Evolutionary conservation across 2,329 filamentous ascomycete genomes (phyloP).

Genomic region (Beauveria australis): DNA sequence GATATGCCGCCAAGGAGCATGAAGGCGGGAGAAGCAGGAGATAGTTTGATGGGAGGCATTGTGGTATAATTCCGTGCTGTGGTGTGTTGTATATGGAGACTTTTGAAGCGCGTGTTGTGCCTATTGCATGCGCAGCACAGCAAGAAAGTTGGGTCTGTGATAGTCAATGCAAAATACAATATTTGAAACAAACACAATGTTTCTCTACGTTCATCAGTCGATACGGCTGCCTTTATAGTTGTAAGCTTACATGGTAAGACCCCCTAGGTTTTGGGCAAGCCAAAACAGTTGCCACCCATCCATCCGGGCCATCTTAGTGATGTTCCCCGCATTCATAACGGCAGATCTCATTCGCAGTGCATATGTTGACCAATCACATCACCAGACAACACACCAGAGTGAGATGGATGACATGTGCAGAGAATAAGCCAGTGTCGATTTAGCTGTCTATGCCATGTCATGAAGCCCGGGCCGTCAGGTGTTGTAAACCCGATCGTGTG

Average conservation of each 20-base stretch:
- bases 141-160: neutral
- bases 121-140: neutral
- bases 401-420: constrained; percentile 5
- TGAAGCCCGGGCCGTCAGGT: neutral
- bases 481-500: neutral
- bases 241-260: neutral
- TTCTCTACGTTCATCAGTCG: neutral
- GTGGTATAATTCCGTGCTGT: neutral
- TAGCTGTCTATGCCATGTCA: neutral
- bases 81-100: neutral
- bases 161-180: neutral
- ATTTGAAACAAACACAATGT: neutral
- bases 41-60: constrained; percentile 8
- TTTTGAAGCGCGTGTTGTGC: neutral
- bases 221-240: neutral
- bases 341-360: neutral
- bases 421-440: neutral
- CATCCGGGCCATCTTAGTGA: constrained; percentile 5
- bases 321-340: constrained; percentile 8
- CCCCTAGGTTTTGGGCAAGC: neutral
- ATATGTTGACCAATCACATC: neutral
- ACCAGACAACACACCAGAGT: neutral
- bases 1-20: constrained; percentile 17
- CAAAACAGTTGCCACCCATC: neutral
- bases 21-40: constrained; percentile 14